Percentiles rank a stretch among this genome's conserved stretches.
Conservation (phyloP, 73 alveolate species). For the Paramecium primaurelia region DNA sequence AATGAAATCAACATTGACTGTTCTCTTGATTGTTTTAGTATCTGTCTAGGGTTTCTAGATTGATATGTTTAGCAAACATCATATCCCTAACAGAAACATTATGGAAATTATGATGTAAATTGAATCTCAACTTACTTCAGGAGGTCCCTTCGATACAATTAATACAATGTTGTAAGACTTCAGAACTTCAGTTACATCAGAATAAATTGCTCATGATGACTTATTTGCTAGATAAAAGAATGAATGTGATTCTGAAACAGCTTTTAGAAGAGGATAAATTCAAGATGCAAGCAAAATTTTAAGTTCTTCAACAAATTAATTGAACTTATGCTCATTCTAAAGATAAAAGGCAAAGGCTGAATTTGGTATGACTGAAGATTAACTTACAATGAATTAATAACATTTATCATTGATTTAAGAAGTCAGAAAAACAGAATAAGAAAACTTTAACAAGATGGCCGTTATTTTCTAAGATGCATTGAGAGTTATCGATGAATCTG, state of each 20-base stretch:
- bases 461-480: constrained; percentile 42
- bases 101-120: constrained; percentile 33
- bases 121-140: not conserved
- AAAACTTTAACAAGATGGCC: not conserved
- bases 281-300: constrained; percentile 38
- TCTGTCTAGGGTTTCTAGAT: not conserved
- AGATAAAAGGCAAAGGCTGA: constrained; percentile 45
- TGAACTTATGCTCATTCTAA: not conserved
- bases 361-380: constrained; percentile 30
- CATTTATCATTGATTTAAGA: constrained; percentile 1
- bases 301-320: not conserved
- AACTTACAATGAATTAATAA: constrained; percentile 39
- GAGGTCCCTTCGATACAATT: constrained; percentile 36
- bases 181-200: constrained; percentile 12
- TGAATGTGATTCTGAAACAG: constrained; percentile 37
- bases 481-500: constrained; percentile 38
- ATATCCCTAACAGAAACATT: constrained; percentile 22
- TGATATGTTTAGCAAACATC: constrained; percentile 34
- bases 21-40: not conserved
- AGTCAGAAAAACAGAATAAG: constrained; percentile 46
- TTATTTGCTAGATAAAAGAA: constrained; percentile 30
- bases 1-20: constrained; percentile 6
- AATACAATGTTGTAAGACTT: not conserved
- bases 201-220: constrained; percentile 46
- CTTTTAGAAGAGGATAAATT: constrained; percentile 41